A percentile compares a stretch with the other conserved stretches of the same genome.
Conservation (phyloP, 2,329 filamentous ascomycete species). For the Amylocarpus encephaloides region DNA sequence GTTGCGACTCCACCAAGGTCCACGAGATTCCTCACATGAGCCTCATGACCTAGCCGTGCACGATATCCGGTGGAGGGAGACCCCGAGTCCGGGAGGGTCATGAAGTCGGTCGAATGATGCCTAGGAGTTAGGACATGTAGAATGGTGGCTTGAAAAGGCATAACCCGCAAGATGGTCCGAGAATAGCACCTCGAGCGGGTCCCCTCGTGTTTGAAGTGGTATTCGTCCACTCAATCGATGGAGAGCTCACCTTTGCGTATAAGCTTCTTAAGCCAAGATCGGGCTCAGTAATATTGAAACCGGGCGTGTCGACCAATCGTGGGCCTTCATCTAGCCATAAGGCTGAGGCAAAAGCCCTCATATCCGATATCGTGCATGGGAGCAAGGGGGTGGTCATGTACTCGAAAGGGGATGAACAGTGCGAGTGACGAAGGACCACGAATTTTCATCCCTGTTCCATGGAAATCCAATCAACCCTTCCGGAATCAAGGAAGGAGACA, state of each 20-base stretch:
- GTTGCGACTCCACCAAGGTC: background rate
- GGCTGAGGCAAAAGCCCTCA: conserved; percentile 22
- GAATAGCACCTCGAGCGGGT: conserved; percentile 6
- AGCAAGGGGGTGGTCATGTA: background rate
- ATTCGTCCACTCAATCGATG: conserved; percentile 10
- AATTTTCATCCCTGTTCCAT: background rate
- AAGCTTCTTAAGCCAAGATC: conserved; percentile 22
- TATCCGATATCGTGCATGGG: conserved; percentile 22
- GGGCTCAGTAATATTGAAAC: conserved; percentile 11
- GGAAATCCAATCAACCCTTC: conserved; percentile 4
- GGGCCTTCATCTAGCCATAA: conserved; percentile 17
- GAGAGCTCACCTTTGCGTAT: conserved; percentile 6
- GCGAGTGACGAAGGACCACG: background rate
- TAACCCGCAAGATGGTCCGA: conserved; percentile 5
- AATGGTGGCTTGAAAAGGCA: conserved; percentile 3
- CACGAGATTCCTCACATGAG: conserved; percentile 3
- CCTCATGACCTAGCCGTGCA: conserved; percentile 1
- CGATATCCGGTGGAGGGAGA: background rate
- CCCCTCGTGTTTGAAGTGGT: conserved; percentile 9
- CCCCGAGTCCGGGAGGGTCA: background rate
- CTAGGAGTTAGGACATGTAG: too few species aligned
- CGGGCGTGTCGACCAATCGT: conserved; percentile 11
- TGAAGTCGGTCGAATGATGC: background rate
- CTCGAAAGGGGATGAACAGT: conserved; percentile 1
- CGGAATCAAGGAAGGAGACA: background rate